Conservation (phyloP, 345 rosid species). For the Sisymbrium irio region DNA sequence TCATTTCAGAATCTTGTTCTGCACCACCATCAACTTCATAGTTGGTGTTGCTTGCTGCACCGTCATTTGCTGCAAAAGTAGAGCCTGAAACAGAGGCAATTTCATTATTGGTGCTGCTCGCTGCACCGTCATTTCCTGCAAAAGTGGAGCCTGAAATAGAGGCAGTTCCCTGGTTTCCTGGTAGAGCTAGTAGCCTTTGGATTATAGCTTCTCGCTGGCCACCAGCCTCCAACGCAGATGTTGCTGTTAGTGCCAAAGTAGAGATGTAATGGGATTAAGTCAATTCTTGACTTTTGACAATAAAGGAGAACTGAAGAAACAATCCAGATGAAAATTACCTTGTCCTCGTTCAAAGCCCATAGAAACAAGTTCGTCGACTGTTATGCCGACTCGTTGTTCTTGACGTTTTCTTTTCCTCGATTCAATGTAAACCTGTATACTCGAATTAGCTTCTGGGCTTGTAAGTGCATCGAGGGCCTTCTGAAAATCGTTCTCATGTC, state of each 20-base stretch:
- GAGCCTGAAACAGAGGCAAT: neutral
- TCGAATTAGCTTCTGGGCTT: constrained; percentile 60
- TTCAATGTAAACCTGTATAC: constrained; percentile 66
- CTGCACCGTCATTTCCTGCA: neutral
- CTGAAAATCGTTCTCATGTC: constrained; percentile 79
- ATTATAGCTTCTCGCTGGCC: constrained; percentile 48
- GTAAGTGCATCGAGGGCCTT: constrained; percentile 89
- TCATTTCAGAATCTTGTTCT: constrained; percentile 73
- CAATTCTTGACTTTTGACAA: neutral
- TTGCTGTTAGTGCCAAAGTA: constrained; percentile 41
- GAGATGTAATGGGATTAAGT: neutral
- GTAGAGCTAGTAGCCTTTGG: constrained; percentile 45
- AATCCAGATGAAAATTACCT: constrained; percentile 40
- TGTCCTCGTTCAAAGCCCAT: constrained; percentile 89
- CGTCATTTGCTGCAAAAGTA: neutral
- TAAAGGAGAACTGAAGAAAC: constrained; percentile 1
- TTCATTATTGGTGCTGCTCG: constrained; percentile 13
- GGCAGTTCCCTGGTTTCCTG: constrained; percentile 26
- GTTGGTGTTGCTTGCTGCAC: neutral
- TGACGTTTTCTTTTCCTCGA: constrained; percentile 70
- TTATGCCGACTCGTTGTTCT: constrained; percentile 33
- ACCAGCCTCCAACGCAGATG: constrained; percentile 53
- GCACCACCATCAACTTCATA: constrained; percentile 17
- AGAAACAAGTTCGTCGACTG: constrained; percentile 58
- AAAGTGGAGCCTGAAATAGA: neutral